Evolutionary conservation across 352 stramenopile genomes (phyloP), one percentile per base, ranked within the genome.

Genomic region (Aphanomyces stellatus): DNA sequence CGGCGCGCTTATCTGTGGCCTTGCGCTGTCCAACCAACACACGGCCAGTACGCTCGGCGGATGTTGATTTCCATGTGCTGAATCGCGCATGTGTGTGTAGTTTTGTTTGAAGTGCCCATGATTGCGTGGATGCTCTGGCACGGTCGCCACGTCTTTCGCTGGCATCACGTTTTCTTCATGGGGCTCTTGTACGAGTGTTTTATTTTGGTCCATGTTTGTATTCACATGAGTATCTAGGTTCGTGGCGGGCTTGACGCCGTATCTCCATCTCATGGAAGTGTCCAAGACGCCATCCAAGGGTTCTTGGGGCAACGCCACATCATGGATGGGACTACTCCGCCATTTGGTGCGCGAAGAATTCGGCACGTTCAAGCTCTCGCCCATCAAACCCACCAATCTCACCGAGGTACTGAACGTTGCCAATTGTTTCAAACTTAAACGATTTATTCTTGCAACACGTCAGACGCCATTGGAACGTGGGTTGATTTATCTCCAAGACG

Each of bases 21-120:
- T 95, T 11, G 78, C 79, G 19, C 62, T 94, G 11, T 87, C 74
- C 40, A 96, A 96, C 74, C 87, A 96, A 74, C 87, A 96, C 72
- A 94, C 85, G 11, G 75, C 76, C 1, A 64, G 55, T 64, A 64
- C 35, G 55, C 22, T 0, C 5, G 10, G 17, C 13, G 11, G 13
- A 57, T 46, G 19, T 11, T 43, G n/a, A 10, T 46, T 7, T 59
- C 30, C 8, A 59, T 37, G 27, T 17, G 6, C 25, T 31, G 13
- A 25, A n/a, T 51, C 43, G 13, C 10, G 22, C 43, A 25, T 8
- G 13, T 19, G 10, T 59, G 24, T 35, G 7, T 64, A 64, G 76
- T 96, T 43, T 68, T 96, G 27, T 80, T 88, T 40, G 74, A 79
- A 33, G 51, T 81, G 13, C 85, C 87, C n/a, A 69, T 92, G 61